A percentile compares a stretch with the other conserved stretches of the same genome.
Conservation (phyloP, 345 rosid species). For the Arabidopsis arenosa region DNA sequence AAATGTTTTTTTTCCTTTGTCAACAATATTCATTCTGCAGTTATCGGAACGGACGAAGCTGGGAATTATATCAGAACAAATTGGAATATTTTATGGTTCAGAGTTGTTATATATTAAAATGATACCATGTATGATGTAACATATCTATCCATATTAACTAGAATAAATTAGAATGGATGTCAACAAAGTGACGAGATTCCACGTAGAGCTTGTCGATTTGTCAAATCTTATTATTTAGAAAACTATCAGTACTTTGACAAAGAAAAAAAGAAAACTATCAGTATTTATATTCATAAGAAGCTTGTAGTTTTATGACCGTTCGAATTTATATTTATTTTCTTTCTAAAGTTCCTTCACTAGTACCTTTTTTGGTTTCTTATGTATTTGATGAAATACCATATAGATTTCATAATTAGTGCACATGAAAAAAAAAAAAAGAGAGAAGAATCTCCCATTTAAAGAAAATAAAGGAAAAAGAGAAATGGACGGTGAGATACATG, state of each 20-base stretch:
- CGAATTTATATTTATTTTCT: neutral
- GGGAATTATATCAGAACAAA: conserved; percentile 34
- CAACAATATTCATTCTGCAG: conserved; percentile 33
- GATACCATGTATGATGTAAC: conserved; percentile 36
- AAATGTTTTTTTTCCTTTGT: neutral
- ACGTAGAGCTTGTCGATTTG: conserved; percentile 39
- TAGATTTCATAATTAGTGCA: conserved; percentile 36
- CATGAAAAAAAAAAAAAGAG: conserved; percentile 24
- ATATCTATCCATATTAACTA: conserved; percentile 36
- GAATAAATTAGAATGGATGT: conserved; percentile 26
- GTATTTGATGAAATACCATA: neutral
- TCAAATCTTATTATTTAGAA: conserved; percentile 20
- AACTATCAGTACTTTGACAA: neutral
- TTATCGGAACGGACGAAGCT: conserved; percentile 40
- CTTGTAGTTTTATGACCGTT: conserved; percentile 34
- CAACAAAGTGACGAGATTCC: conserved; percentile 45
- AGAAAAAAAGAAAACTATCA: neutral
- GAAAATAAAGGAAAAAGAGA: conserved; percentile 33
- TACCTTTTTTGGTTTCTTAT: neutral
- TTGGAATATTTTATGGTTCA: conserved; percentile 38
- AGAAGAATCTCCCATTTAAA: conserved; percentile 27
- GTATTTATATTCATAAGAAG: neutral
- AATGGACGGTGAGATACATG: conserved; percentile 37
- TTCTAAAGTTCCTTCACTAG: neutral
- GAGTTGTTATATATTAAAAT: conserved; percentile 13